Base-by-base conservation (phyloP, 306 rosid genomes). In the Quercus berberidifolia region DNA sequence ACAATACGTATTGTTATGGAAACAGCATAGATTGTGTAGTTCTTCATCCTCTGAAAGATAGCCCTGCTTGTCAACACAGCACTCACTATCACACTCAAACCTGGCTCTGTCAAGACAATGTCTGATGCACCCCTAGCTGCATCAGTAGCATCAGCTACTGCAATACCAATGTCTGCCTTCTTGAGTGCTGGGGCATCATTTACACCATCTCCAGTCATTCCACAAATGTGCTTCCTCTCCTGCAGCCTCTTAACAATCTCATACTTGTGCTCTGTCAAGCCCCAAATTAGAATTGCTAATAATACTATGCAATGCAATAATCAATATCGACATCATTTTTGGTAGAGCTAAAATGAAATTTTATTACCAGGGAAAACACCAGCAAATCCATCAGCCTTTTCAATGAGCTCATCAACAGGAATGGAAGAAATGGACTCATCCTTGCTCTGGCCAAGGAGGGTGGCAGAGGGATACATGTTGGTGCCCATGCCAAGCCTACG, bases 401-500 rank as follows among this genome's bases (percentile, higher is more conserved):
- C 98, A 75, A 94, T 92, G 75, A 94, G 96, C 54, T 94, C 98
- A 71, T 92, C 97, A 20, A 94, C 51, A 28, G 98, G 93, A 76
- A 93, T 89, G 62, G 91, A 55, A n/a, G 93, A 87, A 63, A 90
- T 81, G 69, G 89, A 38, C 33, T 83, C 86, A 13, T 94, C 98
- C 77, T 83, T 90, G 91, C 81, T 70, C 8, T 88, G 87, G 41
- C 97, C 96, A 26, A 94, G 96, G 74, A 94, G 94, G 14, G 97
- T 79, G 6, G 97, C 90, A 15, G 98, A 94, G 57, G 98, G 98
- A 80, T 92, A 94, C 98, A 94, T 94, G 87, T 94, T 94, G 74
- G 97, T 94, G 17, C 98, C 98, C 98, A 94, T 94, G 74, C 98
- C 98, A 35, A 94, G 98, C 74, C 98, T 89, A n/a, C 97, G 90